Conservation (phyloP, 257 asterid genomes). For the Solanum lycopersicoides region DNA sequence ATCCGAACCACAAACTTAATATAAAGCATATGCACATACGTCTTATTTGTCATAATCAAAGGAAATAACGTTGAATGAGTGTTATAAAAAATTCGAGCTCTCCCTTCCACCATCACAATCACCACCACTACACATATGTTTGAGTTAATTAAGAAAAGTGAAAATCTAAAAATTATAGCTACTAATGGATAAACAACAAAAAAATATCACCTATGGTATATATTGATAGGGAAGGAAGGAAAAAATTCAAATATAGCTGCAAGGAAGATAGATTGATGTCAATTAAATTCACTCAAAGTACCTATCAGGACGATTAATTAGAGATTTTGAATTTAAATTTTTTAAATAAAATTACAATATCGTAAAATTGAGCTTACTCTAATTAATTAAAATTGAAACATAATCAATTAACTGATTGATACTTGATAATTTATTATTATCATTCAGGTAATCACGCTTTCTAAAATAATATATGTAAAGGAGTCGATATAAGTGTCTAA, state of each 20-base stretch:
- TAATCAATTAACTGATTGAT: background rate
- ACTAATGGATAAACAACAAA: background rate
- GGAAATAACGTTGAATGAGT: background rate
- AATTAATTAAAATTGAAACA: background rate
- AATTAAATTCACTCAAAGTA: background rate
- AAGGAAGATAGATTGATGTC: background rate
- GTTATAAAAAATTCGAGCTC: background rate
- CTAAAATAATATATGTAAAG: background rate
- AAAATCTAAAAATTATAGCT: background rate
- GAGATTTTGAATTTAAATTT: background rate
- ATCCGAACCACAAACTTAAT: background rate
- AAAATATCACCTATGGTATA: background rate
- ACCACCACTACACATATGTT: background rate
- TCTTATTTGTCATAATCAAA: background rate
- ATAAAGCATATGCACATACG: no score
- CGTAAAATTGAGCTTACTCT: background rate
- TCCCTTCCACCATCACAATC: background rate
- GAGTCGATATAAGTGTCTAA: background rate
- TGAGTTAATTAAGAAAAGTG: background rate
- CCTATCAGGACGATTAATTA: background rate
- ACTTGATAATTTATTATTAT: background rate
- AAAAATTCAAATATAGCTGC: background rate
- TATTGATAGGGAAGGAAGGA: background rate
- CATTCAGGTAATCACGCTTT: background rate
- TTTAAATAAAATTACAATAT: background rate